Percentiles rank a stretch among this genome's conserved stretches.
phyloP scores from a whole-genome alignment of 495 filamentous ascomycete species.

The Chaetomium cochliodes region DNA sequence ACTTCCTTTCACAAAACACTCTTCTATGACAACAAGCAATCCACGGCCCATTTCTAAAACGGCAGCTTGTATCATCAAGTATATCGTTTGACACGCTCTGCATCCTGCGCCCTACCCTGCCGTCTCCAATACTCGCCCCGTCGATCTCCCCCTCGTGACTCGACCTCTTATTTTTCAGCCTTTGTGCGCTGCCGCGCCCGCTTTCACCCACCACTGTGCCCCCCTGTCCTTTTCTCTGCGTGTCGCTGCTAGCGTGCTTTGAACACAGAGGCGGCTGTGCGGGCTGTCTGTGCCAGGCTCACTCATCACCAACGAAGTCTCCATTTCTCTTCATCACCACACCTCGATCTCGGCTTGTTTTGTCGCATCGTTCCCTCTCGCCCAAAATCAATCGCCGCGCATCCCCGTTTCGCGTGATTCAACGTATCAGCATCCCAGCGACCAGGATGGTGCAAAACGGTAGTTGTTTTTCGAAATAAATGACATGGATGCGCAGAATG shows the following conservation, averaged over 20 bases:
- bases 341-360: constrained; percentile 19
- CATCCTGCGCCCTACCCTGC: neutral
- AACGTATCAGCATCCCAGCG: constrained; percentile 39
- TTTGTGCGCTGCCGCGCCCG: constrained; percentile 20
- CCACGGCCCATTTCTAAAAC: constrained; percentile 22
- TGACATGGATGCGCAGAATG: constrained; percentile 61
- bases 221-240: constrained; percentile 17
- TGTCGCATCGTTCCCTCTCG: constrained; percentile 30
- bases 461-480: constrained; percentile 49
- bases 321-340: constrained; percentile 14
- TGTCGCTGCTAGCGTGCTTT: constrained; percentile 14
- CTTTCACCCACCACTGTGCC: neutral
- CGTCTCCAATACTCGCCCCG: neutral
- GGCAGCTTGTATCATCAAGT: constrained; percentile 22
- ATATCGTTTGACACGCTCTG: constrained; percentile 12
- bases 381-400: constrained; percentile 32
- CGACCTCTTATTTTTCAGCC: constrained; percentile 15
- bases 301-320: constrained; percentile 15
- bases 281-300: constrained; percentile 24
- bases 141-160: constrained; percentile 16
- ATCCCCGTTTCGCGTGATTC: constrained; percentile 19
- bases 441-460: constrained; percentile 56
- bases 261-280: constrained; percentile 32
- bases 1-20: constrained; percentile 17
- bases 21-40: constrained; percentile 15